Base-by-base conservation (phyloP, 345 rosid species). In the Bretschneidera sinensis region DNA sequence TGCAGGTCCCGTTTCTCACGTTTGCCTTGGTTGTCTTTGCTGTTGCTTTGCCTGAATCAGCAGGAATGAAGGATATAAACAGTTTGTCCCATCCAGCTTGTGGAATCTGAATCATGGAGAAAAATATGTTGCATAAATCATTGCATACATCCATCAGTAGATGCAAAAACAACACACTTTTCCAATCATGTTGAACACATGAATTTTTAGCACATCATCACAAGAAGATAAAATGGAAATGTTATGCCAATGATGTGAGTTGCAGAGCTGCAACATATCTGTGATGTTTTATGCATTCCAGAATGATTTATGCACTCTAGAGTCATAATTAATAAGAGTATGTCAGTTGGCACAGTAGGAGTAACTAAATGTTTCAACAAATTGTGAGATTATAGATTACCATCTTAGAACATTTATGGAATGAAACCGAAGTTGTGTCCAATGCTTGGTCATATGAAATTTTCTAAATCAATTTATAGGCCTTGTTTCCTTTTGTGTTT, bases 51-150 rank as follows among this genome's bases (percentile, higher is more conserved):
- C 87, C 91, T 39, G 99, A 81, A 76, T 90, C 99, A 76, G 87
- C 81, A 48, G 99, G 92, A 65, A 90, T 83, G 74, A 87, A 83
- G 43, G 99, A 85, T 79, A 90, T 80, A 72, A 86, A 84, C 33
- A 94, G 86, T 63, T 90, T 94, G 79, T 94, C 97, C 99, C 99
- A 94, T 76, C 99, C 99, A 57, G 79, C 71, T 70, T 70, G 96
- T 39, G 96, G 97, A 74, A 94, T 79, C 97, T 94, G 77, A 21
- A 57, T 18, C 43, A 45, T 31, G 21, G 17, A 48, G 60, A 71
- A 65, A 57, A 58, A 59, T 59, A 31, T 17, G 57, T 14, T 21
- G 45, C 34, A 61, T 53, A 62, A 68, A 69, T 61, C 51, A 51
- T 34, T 50, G 47, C 16, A 55, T 28, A 43, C 15, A 49, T 14